phyloP scores from a whole-genome alignment of 2,329 filamentous ascomycete genomes.

The Hypoxylon sp. region DNA sequence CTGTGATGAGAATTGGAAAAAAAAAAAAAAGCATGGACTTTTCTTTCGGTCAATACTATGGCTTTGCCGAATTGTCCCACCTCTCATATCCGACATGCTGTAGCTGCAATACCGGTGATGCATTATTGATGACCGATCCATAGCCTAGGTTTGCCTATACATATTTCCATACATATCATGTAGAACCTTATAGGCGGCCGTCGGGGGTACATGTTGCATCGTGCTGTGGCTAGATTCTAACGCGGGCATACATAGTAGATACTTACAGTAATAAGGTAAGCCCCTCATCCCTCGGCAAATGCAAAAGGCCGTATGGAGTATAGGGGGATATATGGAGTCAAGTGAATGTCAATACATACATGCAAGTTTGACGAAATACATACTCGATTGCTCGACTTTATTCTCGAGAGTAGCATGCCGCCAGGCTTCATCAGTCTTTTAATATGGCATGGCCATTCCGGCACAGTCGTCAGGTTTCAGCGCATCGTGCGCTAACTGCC shows the following conservation, averaged over 20 bases:
- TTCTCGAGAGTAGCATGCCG: conserved; percentile 31
- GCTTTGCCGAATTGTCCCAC: conserved; percentile 22
- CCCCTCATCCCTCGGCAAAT: conserved; percentile 31
- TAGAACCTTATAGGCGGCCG: conserved; percentile 19
- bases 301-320: conserved; percentile 24
- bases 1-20: neutral
- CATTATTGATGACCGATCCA: conserved; percentile 15
- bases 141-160: conserved; percentile 20
- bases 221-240: conserved; percentile 27
- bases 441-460: conserved; percentile 32
- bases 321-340: conserved; percentile 14
- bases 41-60: conserved; percentile 10
- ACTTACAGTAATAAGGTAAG: conserved; percentile 15
- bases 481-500: conserved; percentile 35
- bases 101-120: conserved; percentile 16
- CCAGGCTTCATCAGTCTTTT: conserved; percentile 13
- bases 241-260: conserved; percentile 15
- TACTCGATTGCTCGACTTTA: conserved; percentile 28
- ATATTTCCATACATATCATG: conserved; percentile 18
- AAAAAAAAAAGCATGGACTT: neutral
- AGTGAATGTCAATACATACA: conserved; percentile 30
- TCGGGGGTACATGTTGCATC: conserved; percentile 21
- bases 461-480: conserved; percentile 36
- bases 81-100: conserved; percentile 22
- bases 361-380: conserved; percentile 34